phyloP scores from a whole-genome alignment of 345 rosid species.

The Triadica sebifera region DNA sequence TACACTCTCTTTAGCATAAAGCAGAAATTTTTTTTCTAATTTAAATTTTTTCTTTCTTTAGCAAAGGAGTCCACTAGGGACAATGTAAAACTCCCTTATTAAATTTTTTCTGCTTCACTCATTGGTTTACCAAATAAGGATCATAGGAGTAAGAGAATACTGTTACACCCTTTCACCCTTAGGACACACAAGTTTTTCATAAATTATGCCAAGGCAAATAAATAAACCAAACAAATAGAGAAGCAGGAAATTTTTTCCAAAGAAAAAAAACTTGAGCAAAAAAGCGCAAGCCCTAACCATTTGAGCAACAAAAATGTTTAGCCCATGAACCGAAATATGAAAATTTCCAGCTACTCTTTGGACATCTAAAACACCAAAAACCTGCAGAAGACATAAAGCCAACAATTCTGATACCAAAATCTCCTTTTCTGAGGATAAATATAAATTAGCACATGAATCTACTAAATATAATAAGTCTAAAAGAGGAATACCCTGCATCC shows the following conservation, averaged over 20 bases:
- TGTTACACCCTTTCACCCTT: not conserved
- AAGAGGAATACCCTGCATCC: conserved; percentile 81
- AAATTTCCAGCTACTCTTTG: conserved; percentile 99
- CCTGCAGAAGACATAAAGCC: conserved; percentile 44
- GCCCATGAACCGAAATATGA: conserved; percentile 94
- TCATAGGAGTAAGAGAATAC: not conserved
- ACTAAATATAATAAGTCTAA: conserved; percentile 6
- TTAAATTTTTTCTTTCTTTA: too few species aligned
- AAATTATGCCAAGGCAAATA: not conserved
- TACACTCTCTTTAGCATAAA: not conserved
- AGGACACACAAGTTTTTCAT: not conserved
- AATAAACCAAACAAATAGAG: not conserved
- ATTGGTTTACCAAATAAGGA: not conserved
- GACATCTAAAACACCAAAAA: conserved; percentile 88
- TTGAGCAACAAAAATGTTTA: conserved; percentile 93
- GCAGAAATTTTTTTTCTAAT: too few species aligned
- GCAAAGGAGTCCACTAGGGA: too few species aligned
- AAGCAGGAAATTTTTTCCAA: not conserved
- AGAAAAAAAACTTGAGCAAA: not conserved
- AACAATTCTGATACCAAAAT: conserved; percentile 18
- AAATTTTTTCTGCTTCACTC: not conserved
- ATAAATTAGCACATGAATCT: not conserved
- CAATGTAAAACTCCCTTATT: too few species aligned
- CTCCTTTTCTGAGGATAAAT: not conserved
- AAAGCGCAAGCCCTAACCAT: conserved; percentile 48